Conservation (phyloP, 495 filamentous ascomycete genomes). For the Penicillium turbatum region DNA sequence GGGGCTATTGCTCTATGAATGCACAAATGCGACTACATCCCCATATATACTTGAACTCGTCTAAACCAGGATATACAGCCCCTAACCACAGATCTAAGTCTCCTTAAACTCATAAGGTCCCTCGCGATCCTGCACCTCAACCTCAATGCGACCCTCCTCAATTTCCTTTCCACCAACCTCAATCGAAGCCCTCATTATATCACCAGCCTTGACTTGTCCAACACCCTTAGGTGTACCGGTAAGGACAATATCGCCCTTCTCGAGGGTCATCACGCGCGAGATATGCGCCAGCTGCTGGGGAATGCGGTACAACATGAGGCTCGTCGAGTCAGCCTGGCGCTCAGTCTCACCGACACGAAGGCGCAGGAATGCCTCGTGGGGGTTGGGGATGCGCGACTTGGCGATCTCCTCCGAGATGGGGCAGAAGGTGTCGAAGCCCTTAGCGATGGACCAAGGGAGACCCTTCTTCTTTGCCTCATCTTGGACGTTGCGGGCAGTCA, state of each 20-base stretch:
- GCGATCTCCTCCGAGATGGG: slow-evolving; percentile 75
- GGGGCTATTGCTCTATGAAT: no score
- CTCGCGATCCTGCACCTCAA: slow-evolving; percentile 68
- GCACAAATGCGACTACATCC: no score
- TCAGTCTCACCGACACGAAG: slow-evolving; percentile 71
- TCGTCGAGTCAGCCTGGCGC: slow-evolving; percentile 79
- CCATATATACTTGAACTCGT: neutral
- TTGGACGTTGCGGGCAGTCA: slow-evolving; percentile 91
- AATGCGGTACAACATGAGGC: slow-evolving; percentile 87
- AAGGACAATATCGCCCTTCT: slow-evolving; percentile 85
- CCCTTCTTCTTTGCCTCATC: slow-evolving; percentile 95
- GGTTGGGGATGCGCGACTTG: slow-evolving; percentile 75
- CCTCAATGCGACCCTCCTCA: slow-evolving; percentile 80
- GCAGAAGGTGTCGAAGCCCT: slow-evolving; percentile 96
- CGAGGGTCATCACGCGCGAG: slow-evolving; percentile 87
- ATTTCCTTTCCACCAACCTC: slow-evolving; percentile 78
- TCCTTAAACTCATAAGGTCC: slow-evolving; percentile 46
- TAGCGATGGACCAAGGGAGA: slow-evolving; percentile 91
- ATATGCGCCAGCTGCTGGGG: slow-evolving; percentile 86
- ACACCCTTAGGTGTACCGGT: slow-evolving; percentile 98
- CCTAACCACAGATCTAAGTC: slow-evolving; percentile 26
- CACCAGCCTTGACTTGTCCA: slow-evolving; percentile 76
- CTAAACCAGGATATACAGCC: neutral
- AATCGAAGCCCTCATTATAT: slow-evolving; percentile 84
- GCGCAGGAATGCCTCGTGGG: slow-evolving; percentile 80